Evolutionary conservation across 1,284 basidiomycete species (phyloP).

Genomic region (Vanrija humicola): DNA sequence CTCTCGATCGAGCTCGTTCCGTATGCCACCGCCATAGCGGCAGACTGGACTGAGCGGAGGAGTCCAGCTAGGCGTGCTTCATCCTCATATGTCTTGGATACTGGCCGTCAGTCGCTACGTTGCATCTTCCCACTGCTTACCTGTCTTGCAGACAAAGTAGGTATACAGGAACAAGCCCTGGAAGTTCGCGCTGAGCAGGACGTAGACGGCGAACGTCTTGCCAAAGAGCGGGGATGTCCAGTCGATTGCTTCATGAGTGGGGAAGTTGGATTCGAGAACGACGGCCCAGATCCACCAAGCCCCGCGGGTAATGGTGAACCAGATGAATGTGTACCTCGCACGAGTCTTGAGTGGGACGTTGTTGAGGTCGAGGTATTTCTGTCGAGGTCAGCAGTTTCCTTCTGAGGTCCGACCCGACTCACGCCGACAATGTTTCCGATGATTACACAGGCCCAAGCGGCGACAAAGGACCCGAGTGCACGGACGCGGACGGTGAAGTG

Average conservation of each 20-base stretch:
- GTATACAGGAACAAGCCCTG: constrained; percentile 5
- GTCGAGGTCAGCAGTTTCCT: not conserved
- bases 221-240: constrained; percentile 4
- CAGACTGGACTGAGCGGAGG: constrained; percentile 1
- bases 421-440: constrained; percentile 1
- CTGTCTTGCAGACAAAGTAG: constrained; percentile 7
- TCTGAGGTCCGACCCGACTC: not conserved
- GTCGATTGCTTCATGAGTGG: not conserved
- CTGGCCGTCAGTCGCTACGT: no score
- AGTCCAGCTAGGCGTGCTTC: constrained; percentile 2
- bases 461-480: constrained; percentile 2
- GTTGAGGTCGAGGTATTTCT: constrained; percentile 2
- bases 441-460: constrained; percentile 1
- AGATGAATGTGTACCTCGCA: not conserved
- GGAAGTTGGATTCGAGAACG: constrained; percentile 5
- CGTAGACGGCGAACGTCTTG: constrained; percentile 10
- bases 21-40: constrained; percentile 2
- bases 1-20: constrained; percentile 1
- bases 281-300: constrained; percentile 11
- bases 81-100: not conserved
- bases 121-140: not conserved
- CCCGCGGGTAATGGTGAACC: not conserved
- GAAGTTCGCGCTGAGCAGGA: constrained; percentile 4
- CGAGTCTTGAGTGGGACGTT: not conserved
- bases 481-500: constrained; percentile 6